Conservation (phyloP, 495 filamentous ascomycete genomes). For the Aspergillus coremiiformis region DNA sequence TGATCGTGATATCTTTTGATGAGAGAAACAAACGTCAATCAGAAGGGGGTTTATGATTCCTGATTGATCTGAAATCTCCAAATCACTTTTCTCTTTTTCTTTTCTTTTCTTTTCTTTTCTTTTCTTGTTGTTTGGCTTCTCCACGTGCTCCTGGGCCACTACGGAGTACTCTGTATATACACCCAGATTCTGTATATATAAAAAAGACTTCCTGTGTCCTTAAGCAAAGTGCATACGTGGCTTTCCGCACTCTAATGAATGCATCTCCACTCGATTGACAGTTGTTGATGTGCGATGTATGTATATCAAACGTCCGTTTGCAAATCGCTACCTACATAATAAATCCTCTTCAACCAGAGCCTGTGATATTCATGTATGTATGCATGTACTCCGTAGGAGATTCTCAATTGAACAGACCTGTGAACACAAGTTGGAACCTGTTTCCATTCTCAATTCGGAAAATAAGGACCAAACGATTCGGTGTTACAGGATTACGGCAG, state of each 20-base stretch:
- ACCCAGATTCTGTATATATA: conserved; percentile 1
- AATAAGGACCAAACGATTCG: conserved; percentile 8
- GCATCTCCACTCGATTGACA: conserved; percentile 7
- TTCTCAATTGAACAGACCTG: too few species aligned
- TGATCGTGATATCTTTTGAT: conserved; percentile 9
- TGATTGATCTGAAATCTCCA: neutral
- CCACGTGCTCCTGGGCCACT: too few species aligned
- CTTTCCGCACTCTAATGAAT: conserved; percentile 8
- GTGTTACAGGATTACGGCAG: conserved; percentile 19
- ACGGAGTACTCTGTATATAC: too few species aligned
- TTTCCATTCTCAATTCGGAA: conserved; percentile 3
- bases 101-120: too few species aligned
- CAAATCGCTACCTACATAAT: neutral
- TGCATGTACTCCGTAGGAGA: neutral
- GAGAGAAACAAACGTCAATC: neutral
- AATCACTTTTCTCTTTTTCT: neutral
- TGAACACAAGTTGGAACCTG: too few species aligned
- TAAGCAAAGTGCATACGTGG: conserved; percentile 1
- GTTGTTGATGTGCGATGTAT: conserved; percentile 1
- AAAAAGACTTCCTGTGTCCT: neutral
- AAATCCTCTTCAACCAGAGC: neutral
- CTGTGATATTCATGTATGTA: neutral
- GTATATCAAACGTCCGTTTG: neutral
- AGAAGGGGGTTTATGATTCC: neutral
- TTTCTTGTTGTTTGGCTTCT: too few species aligned